These are phyloP conservation scores for Xylaria grammica DNA, from an alignment of 495 filamentous ascomycete genomes.

Conservation along the genomic window DNA sequence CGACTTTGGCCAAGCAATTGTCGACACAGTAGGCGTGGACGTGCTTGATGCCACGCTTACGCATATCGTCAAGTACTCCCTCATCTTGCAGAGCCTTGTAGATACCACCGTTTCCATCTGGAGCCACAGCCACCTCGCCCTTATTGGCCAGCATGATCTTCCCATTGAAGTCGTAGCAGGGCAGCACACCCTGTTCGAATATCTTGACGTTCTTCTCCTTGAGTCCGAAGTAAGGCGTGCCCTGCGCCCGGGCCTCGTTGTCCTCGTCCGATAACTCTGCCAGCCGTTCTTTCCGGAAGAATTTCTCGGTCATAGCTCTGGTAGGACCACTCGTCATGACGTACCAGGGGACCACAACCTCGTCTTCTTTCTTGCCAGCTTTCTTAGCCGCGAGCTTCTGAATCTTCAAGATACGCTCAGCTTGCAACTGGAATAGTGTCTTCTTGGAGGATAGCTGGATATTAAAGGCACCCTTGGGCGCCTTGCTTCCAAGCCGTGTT, in stretches of 20 bases:
- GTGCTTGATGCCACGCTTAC: conserved; percentile 86
- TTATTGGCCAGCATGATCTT: conserved; percentile 95
- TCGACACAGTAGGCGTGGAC: conserved; percentile 98
- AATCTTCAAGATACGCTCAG: conserved; percentile 88
- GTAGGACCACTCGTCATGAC: conserved; percentile 99
- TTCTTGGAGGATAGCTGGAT: conserved; percentile 92
- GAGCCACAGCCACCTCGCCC: conserved; percentile 90
- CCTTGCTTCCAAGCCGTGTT: conserved; percentile 91
- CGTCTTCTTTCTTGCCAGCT: conserved; percentile 60
- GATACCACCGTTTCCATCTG: conserved; percentile 98
- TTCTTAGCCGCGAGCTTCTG: conserved; percentile 79
- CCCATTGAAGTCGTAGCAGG: conserved; percentile 96
- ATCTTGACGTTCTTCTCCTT: conserved; percentile 83
- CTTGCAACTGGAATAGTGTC: conserved; percentile 96
- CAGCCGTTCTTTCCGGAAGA: conserved; percentile 79
- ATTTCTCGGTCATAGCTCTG: conserved; percentile 85
- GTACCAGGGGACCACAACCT: conserved; percentile 91
- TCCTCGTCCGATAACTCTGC: conserved; percentile 36
- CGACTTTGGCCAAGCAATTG: conserved; percentile 98
- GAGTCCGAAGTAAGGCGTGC: conserved; percentile 76
- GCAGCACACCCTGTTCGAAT: conserved; percentile 96
- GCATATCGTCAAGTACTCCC: conserved; percentile 86
- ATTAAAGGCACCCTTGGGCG: conserved; percentile 95
- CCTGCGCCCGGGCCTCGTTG: conserved; percentile 32
- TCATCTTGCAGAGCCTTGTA: conserved; percentile 89